These are phyloP conservation scores for Hygrophorus russula DNA, from an alignment of 768 basidiomycete species.

Conservation along the genomic window DNA sequence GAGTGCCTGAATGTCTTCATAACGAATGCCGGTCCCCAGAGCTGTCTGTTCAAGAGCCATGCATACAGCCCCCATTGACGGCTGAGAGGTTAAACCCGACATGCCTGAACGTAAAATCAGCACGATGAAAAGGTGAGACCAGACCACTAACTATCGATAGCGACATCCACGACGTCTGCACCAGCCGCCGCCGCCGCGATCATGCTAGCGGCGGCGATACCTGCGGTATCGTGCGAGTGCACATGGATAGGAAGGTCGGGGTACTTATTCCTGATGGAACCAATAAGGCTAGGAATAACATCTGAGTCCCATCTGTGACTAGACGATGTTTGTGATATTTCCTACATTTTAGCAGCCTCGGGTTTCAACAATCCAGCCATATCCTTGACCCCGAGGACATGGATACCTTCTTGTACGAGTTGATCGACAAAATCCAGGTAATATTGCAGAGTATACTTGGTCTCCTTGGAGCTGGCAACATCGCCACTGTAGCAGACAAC, in stretches of 20 bases:
- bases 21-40: constrained; percentile 91
- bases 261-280: constrained; percentile 90
- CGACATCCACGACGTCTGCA: constrained; percentile 95
- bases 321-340: constrained; percentile 4
- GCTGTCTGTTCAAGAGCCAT: constrained; percentile 90
- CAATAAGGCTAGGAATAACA: constrained; percentile 55
- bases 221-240: constrained; percentile 98
- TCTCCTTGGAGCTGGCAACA: constrained; percentile 88
- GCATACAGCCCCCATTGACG: constrained; percentile 96
- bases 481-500: constrained; percentile 99
- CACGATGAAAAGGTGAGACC: constrained; percentile 8
- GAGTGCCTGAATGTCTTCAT: constrained; percentile 93
- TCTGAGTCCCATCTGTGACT: constrained; percentile 2
- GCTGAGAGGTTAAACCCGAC: constrained; percentile 97
- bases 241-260: constrained; percentile 98
- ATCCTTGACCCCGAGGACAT: constrained; percentile 96
- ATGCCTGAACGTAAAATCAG: constrained; percentile 48
- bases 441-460: constrained; percentile 95
- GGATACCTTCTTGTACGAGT: constrained; percentile 89
- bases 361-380: constrained; percentile 98
- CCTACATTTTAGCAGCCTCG: constrained; percentile 81
- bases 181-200: constrained; percentile 93
- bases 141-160: constrained; percentile 79
- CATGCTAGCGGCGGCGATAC: constrained; percentile 97
- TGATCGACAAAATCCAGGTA: constrained; percentile 94